Base-by-base conservation (phyloP, 345 rosid species). In the Orychophragmus violaceus region DNA sequence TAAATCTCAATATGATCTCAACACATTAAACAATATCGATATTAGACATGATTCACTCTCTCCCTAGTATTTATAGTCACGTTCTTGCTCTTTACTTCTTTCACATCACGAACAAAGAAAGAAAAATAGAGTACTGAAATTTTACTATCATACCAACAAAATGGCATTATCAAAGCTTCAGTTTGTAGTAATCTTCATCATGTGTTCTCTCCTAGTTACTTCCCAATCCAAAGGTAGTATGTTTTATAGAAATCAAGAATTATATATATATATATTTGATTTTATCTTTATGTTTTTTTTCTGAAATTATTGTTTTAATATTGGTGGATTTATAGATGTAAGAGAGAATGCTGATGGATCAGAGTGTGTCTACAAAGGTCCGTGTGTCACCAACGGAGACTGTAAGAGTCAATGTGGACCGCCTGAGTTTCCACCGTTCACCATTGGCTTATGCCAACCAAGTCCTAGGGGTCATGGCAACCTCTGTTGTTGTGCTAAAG, bases 151-250 rank as follows among this genome's bases (percentile, higher is more conserved):
- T 39, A 60, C 22, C 50, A 63, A 71, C 24, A 71, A 55, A 56
- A 72, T 72, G 76, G 45, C 51, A 56, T n/a, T 36, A 4, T 48
- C 76, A 48, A 64, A 57, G 33, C 50, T 72, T 46, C 64, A 59
- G 17, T 33, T 64, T 21, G 13, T 64, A 56, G 35, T 21, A 10
- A 19, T 57, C 51, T 29, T 71, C 52, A 5, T 48, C 18, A 10
- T 56, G 27, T 56, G 35, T 57, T 36, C 36, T 56, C 52, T 55
- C n/a, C 52, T 63, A 9, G 13, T 71, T 45, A 48, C 59, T 35
- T 55, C 59, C 4, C 59, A 35, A 17, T 45, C 76, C n/a, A 35
- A 27, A 24, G 69, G 69, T 62, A 52, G 52, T 29, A 19, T 6
- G 17, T 6, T 13, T 48, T 5, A 23, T 27, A 8, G 13, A 32